These are phyloP conservation scores for Cymodocea nodosa DNA, from an alignment of 116 monocot genomes.

Conservation along the genomic window DNA sequence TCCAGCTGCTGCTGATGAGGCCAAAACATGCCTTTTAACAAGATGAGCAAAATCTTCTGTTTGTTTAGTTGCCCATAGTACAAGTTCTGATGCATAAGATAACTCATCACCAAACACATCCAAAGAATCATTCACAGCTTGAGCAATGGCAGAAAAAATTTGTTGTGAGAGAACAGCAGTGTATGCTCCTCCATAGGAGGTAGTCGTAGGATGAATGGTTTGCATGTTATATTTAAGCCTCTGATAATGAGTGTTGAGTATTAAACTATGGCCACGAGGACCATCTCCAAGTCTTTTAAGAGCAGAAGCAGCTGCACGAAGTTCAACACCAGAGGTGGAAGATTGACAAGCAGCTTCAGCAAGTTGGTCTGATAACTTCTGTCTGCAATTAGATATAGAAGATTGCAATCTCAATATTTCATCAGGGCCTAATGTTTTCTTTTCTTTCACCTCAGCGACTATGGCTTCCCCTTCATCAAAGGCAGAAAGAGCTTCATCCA, in stretches of 20 bases:
- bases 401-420: conserved; percentile 33
- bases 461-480: conserved; percentile 82
- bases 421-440: conserved; percentile 25
- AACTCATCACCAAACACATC: conserved; percentile 82
- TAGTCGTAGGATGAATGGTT: conserved; percentile 91
- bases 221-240: conserved; percentile 86
- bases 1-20: conserved; percentile 92
- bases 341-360: conserved; percentile 91
- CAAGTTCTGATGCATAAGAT: conserved; percentile 78
- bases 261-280: conserved; percentile 73
- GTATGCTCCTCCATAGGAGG: conserved; percentile 94
- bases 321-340: conserved; percentile 87
- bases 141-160: conserved; percentile 95
- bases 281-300: conserved; percentile 98
- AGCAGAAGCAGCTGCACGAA: conserved; percentile 82
- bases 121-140: conserved; percentile 79
- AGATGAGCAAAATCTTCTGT: conserved; percentile 78
- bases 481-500: conserved; percentile 88
- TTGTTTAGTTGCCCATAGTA: conserved; percentile 79
- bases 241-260: conserved; percentile 78
- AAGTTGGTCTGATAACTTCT: conserved; percentile 78
- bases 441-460: conserved; percentile 51
- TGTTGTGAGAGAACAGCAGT: conserved; percentile 92
- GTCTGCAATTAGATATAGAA: conserved; percentile 51
- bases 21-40: conserved; percentile 86